Base-by-base conservation (phyloP, 768 basidiomycete species). In the Cystoderma amianthinum region DNA sequence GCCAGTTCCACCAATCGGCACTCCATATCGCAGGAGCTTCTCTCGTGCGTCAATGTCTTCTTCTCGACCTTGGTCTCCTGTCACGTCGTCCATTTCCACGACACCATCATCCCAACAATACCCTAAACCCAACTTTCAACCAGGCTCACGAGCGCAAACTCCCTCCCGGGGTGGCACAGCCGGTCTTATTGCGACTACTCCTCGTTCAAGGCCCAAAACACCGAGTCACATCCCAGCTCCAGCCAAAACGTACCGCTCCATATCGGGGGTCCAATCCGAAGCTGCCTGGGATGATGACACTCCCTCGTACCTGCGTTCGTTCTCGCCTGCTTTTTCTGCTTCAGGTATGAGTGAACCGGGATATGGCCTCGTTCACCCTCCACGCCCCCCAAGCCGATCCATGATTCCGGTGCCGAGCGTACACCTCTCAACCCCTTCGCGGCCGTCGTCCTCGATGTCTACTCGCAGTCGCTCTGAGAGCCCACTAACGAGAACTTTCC, bases 381-480 rank as follows among this genome's bases (percentile, higher is more conserved):
- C 79, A 9, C 73, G 87, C 23, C 87, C 87, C 20, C 85, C 87
- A 1, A 88, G 87, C 52, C 75, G 84, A 41, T 91, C 89, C 4
- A 83, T 78, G 77, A 88, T 91, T 42, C 87, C 87, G 16, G 71
- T 88, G 18, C 87, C 88, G 5, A 80, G 72, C 47, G 66, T 89
- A 2, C 81, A 84, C 41, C 62, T 86, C 30, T 77, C 77, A 2
- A 74, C 80, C 3, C 75, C 79, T 6, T 87, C 85, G 15, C 71
- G 86, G 23, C 82, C 87, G 1, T 71, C 73, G 1, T 79, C 85
- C 1, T 72, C 83, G 4, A 76, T 85, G 74, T 89, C 87, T 4
- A 69, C 76, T 44, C 78, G 80, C 51, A 55, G 51, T 33, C 68
- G 71, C 34, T 64, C 76, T 5, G 77, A 76, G 45, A 80, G 75